These are phyloP conservation scores for Penicillium sp. DNA, from an alignment of 2,329 filamentous ascomycete genomes.

Conservation along the genomic window DNA sequence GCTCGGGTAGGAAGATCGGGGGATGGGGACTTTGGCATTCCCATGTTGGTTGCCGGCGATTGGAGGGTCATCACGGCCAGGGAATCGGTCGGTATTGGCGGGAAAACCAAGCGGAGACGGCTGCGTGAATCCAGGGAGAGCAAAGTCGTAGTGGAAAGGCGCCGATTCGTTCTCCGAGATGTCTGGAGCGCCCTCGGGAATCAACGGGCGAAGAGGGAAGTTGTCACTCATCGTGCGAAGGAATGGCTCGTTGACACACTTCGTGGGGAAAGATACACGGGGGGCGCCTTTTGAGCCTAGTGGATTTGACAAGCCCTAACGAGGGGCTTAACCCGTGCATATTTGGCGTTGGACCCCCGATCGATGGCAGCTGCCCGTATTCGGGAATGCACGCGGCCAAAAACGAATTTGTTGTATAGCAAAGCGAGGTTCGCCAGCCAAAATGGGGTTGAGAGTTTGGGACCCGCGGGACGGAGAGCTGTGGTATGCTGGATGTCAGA, in stretches of 20 bases:
- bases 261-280: background rate
- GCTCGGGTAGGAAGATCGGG: constrained; percentile 24
- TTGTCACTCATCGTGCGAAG: constrained; percentile 8
- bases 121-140: constrained; percentile 18
- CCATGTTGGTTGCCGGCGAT: constrained; percentile 15
- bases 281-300: constrained; percentile 5
- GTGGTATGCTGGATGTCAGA: constrained; percentile 24
- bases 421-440: background rate
- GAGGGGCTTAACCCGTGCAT: background rate
- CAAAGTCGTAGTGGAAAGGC: constrained; percentile 13
- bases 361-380: background rate
- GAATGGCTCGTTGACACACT: background rate
- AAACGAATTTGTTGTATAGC: constrained; percentile 3
- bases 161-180: constrained; percentile 6
- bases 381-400: background rate
- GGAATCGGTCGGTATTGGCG: constrained; percentile 14
- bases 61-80: constrained; percentile 13
- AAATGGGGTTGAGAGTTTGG: constrained; percentile 3
- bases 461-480: constrained; percentile 8
- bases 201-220: background rate
- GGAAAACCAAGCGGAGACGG: constrained; percentile 11
- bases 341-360: background rate
- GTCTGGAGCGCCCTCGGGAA: constrained; percentile 5
- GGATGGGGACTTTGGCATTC: constrained; percentile 34
- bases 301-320: constrained; percentile 6